phyloP scores from a whole-genome alignment of 2,329 filamentous ascomycete species.

The Xylaria sp. region DNA sequence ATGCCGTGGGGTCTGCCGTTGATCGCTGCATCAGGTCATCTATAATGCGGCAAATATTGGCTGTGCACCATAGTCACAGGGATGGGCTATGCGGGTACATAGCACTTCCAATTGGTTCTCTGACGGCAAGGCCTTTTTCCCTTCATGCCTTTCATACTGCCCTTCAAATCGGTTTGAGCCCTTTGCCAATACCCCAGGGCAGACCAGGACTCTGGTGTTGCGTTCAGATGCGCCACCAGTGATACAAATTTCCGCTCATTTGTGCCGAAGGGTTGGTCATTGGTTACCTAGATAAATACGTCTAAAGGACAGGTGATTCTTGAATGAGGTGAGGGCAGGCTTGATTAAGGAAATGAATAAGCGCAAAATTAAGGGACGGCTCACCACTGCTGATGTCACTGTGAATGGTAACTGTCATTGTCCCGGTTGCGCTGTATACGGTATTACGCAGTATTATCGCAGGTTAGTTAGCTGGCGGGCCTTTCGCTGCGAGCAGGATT shows the following conservation, averaged over 20 bases:
- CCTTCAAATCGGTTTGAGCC: slow-evolving; percentile 4
- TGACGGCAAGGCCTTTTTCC: slow-evolving; percentile 7
- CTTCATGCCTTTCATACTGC: not conserved
- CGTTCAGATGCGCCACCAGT: not conserved
- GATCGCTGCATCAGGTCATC: slow-evolving; percentile 25
- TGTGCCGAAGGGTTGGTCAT: not conserved
- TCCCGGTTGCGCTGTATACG: not conserved
- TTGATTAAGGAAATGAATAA: not conserved
- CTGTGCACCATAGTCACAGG: slow-evolving; percentile 24
- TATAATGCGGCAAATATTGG: slow-evolving; percentile 23
- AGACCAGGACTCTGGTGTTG: not conserved
- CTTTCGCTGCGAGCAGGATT: slow-evolving; percentile 12
- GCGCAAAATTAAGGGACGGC: not conserved
- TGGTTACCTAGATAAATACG: not conserved
- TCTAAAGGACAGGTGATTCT: not conserved
- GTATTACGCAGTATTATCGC: slow-evolving; percentile 1
- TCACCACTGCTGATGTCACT: slow-evolving; percentile 9
- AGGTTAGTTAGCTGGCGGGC: not conserved
- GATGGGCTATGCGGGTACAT: not conserved
- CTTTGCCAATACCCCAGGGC: not conserved
- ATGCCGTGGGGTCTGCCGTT: slow-evolving; percentile 32
- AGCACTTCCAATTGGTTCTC: slow-evolving; percentile 16
- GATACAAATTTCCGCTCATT: slow-evolving; percentile 19
- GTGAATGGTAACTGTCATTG: slow-evolving; percentile 4
- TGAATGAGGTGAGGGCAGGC: not conserved